A percentile compares a stretch with the other conserved stretches of the same genome.
Evolutionary conservation across 2,329 filamentous ascomycete species (phyloP).

Genomic region (Fusarium euwallaceae): DNA sequence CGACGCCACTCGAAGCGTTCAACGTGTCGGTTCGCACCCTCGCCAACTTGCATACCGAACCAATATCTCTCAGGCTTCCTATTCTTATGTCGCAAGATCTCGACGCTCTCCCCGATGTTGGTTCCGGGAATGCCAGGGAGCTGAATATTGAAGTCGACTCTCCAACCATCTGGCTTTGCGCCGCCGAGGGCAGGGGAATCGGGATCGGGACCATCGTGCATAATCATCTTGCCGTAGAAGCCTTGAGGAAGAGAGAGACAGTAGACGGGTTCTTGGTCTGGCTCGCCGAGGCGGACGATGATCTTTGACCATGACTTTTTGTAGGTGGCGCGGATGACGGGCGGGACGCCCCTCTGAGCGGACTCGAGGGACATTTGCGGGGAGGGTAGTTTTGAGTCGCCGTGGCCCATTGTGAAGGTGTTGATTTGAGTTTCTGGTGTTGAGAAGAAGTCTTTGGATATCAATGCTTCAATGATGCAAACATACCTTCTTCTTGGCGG

Average conservation of each 20-base stretch:
- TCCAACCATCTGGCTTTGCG: not conserved
- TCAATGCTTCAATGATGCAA: not conserved
- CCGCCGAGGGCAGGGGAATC: constrained; percentile 6
- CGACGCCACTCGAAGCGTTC: constrained; percentile 31
- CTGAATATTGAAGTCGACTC: constrained; percentile 10
- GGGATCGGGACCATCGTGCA: constrained; percentile 9
- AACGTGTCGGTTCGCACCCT: not conserved
- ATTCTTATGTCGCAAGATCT: constrained; percentile 8
- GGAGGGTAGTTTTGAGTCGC: constrained; percentile 2
- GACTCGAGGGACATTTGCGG: constrained; percentile 3
- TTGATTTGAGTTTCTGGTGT: not conserved
- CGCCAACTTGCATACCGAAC: constrained; percentile 17
- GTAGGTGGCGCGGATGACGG: constrained; percentile 11
- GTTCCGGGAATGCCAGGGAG: constrained; percentile 8
- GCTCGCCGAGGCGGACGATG: constrained; percentile 15
- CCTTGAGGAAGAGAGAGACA: not conserved
- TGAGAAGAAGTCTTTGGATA: not conserved
- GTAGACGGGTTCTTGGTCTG: constrained; percentile 5
- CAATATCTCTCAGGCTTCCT: constrained; percentile 5
- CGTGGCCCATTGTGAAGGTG: constrained; percentile 10
- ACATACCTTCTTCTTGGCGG: not conserved
- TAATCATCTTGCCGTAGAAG: constrained; percentile 19
- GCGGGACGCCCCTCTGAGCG: not conserved
- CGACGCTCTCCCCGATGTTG: not conserved
- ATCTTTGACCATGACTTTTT: constrained; percentile 21